Evolutionary conservation across 805 yeast genomes (phyloP).

Genomic region (Brettanomyces naardenensis): DNA sequence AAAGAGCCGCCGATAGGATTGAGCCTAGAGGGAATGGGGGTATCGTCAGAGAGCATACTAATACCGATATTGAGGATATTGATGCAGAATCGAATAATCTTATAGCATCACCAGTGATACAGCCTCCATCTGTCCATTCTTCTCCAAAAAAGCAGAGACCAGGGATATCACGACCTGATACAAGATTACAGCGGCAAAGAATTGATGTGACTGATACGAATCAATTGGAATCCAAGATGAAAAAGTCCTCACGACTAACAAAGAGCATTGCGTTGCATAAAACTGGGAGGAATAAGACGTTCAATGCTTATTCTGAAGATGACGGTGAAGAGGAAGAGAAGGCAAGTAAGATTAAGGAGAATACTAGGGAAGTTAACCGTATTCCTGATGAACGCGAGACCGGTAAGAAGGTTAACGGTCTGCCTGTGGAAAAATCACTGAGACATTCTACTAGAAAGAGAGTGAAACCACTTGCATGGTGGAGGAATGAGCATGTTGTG

Average conservation of each 20-base stretch:
- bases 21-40: not conserved
- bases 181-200: not conserved
- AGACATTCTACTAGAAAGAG: constrained; percentile 61
- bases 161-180: not conserved
- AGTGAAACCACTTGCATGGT: constrained; percentile 67
- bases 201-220: not conserved
- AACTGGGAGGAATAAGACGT: constrained; percentile 9
- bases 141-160: constrained; percentile 9
- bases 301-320: constrained; percentile 8
- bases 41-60: not conserved
- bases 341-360: constrained; percentile 12
- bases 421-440: constrained; percentile 23
- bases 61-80: not conserved
- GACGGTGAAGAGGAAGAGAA: constrained; percentile 4
- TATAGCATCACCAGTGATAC: constrained; percentile 8
- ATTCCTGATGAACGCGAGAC: not conserved
- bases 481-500: constrained; percentile 76
- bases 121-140: constrained; percentile 21
- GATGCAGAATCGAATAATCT: not conserved
- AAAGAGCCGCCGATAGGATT: not conserved
- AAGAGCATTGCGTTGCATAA: constrained; percentile 22
- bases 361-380: not conserved
- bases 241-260: constrained; percentile 11
- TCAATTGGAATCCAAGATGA: not conserved
- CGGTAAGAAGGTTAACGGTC: not conserved